Evolutionary conservation across 2,329 filamentous ascomycete species (phyloP).

Genomic region (Escovopsis sp.): DNA sequence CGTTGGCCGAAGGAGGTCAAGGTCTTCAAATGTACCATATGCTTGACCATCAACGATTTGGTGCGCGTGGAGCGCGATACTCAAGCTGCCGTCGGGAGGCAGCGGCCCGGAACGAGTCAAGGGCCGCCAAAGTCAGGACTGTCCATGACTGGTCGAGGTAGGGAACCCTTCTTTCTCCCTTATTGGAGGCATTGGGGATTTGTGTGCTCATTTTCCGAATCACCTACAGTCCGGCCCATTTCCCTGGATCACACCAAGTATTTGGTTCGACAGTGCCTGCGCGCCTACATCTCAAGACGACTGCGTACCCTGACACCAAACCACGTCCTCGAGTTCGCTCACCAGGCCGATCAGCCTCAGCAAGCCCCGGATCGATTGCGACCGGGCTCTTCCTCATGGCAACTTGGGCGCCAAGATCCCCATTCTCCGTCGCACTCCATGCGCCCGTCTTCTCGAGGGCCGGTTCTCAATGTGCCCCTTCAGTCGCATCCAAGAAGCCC

Average conservation of each 20-base stretch:
- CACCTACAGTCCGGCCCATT: slow-evolving; percentile 14
- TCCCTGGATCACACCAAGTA: slow-evolving; percentile 20
- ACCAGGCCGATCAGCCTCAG: neutral
- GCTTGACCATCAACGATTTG: slow-evolving; percentile 73
- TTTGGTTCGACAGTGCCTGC: slow-evolving; percentile 20
- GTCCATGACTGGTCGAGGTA: slow-evolving; percentile 3
- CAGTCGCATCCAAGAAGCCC: slow-evolving; percentile 8
- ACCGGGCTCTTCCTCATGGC: slow-evolving; percentile 1
- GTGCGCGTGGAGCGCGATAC: slow-evolving; percentile 12
- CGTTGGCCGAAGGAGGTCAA: slow-evolving; percentile 61
- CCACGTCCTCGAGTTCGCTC: slow-evolving; percentile 4
- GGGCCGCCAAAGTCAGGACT: slow-evolving; percentile 1
- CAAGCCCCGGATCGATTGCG: slow-evolving; percentile 4
- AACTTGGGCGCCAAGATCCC: slow-evolving; percentile 7
- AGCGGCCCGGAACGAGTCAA: slow-evolving; percentile 11
- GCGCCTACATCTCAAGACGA: slow-evolving; percentile 15
- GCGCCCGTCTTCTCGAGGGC: slow-evolving; percentile 14
- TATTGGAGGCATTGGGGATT: neutral
- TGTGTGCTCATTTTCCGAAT: neutral
- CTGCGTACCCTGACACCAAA: slow-evolving; percentile 6
- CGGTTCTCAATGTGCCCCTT: slow-evolving; percentile 5
- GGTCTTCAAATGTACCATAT: slow-evolving; percentile 71
- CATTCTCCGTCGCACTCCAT: slow-evolving; percentile 29
- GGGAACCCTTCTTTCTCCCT: neutral
- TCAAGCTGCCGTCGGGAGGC: slow-evolving; percentile 7